Evolutionary conservation across 495 filamentous ascomycete species (phyloP).

Genomic region (Hypoxylon rickii): DNA sequence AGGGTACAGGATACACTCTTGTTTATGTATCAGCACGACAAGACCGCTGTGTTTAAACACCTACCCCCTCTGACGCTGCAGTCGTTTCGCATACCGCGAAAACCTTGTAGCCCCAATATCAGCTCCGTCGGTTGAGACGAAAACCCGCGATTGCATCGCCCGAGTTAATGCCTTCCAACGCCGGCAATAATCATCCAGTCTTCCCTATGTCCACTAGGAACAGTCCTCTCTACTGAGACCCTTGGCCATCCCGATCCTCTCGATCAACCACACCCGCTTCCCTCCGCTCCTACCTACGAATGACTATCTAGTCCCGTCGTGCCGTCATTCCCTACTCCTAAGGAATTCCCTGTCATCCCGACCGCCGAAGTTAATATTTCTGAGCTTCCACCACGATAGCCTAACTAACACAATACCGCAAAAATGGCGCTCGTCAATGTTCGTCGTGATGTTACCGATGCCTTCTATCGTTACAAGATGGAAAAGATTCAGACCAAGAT

Average conservation of each 20-base stretch:
- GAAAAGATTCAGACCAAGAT: slow-evolving; percentile 97
- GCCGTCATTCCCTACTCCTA: slow-evolving; percentile 6
- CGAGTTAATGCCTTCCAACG: slow-evolving; percentile 59
- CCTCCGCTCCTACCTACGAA: slow-evolving; percentile 27
- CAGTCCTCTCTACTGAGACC: slow-evolving; percentile 53
- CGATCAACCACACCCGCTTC: slow-evolving; percentile 14
- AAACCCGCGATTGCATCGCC: slow-evolving; percentile 38
- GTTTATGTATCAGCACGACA: slow-evolving; percentile 64
- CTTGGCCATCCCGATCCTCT: slow-evolving; percentile 41
- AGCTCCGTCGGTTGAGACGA: slow-evolving; percentile 81
- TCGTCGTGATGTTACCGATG: slow-evolving; percentile 96
- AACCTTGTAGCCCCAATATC: slow-evolving; percentile 82
- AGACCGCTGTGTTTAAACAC: slow-evolving; percentile 65
- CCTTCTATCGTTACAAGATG: slow-evolving; percentile 99
- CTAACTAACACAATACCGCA: slow-evolving; percentile 45
- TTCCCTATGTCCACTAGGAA: slow-evolving; percentile 56
- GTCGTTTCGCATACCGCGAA: slow-evolving; percentile 87
- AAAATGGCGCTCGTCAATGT: slow-evolving; percentile 83
- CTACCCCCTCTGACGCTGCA: slow-evolving; percentile 91
- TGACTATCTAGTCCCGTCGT: slow-evolving; percentile 37
- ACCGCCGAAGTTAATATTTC: slow-evolving; percentile 22
- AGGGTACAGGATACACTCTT: slow-evolving; percentile 51
- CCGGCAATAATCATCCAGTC: slow-evolving; percentile 47
- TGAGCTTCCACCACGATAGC: slow-evolving; percentile 32
- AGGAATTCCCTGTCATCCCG: slow-evolving; percentile 28